A percentile compares a stretch with the other conserved stretches of the same genome.
These are phyloP conservation scores for Scedosporium apiospermum DNA, from an alignment of 2,329 filamentous ascomycete species.

Conservation along the genomic window DNA sequence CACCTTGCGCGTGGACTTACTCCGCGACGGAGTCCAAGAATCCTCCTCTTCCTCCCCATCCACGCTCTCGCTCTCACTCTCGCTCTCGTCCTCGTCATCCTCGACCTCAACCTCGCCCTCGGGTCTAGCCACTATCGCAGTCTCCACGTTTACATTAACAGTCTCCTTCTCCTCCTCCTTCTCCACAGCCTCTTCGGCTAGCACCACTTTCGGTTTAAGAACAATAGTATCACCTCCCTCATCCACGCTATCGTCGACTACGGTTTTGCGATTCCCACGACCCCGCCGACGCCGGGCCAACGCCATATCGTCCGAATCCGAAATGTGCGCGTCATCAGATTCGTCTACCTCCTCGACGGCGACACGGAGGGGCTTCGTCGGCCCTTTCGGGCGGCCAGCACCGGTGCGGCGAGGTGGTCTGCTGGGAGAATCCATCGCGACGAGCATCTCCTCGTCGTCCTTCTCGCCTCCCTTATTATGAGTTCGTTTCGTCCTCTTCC, in stretches of 20 bases:
- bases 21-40: background rate
- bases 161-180: background rate
- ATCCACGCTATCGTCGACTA: background rate
- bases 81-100: background rate
- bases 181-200: background rate
- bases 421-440: background rate
- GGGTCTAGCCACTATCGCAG: background rate
- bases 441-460: slow-evolving; percentile 1
- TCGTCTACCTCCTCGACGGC: background rate
- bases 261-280: background rate
- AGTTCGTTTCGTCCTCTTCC: slow-evolving; percentile 4
- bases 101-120: background rate
- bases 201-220: background rate
- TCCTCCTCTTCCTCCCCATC: slow-evolving; percentile 1
- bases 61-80: background rate
- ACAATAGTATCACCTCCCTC: background rate
- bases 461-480: background rate
- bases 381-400: background rate
- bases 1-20: background rate
- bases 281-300: background rate
- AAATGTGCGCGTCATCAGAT: background rate
- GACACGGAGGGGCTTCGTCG: background rate
- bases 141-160: background rate
- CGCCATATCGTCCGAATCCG: background rate
- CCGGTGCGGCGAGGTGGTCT: background rate